These are phyloP conservation scores for Alopecurus myosuroides DNA, from an alignment of 176 grass and related monocot genomes.

Conservation along the genomic window DNA sequence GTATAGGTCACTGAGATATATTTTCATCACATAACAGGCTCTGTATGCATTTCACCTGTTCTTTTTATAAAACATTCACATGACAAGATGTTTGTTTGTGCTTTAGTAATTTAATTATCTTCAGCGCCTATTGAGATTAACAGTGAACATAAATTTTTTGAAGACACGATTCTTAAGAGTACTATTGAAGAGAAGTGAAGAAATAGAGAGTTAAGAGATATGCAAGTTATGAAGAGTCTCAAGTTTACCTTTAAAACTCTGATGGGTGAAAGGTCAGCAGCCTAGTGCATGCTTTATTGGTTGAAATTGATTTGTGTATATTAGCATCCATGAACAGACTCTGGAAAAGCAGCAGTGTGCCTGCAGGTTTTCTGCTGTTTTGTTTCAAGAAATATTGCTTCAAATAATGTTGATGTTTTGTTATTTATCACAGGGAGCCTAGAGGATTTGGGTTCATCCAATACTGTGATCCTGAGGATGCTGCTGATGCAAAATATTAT, in stretches of 20 bases:
- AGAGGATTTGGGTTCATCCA: slow-evolving; percentile 92
- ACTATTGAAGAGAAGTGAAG: slow-evolving; percentile 86
- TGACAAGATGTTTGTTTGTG: slow-evolving; percentile 23
- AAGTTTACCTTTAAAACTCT: slow-evolving; percentile 83
- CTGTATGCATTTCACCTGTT: not conserved
- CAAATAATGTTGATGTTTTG: not conserved
- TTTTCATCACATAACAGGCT: not conserved
- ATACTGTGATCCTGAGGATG: slow-evolving; percentile 75
- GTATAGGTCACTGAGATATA: not conserved
- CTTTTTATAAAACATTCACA: not conserved
- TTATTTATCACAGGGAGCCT: slow-evolving; percentile 47
- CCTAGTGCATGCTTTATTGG: slow-evolving; percentile 59
- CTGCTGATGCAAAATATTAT: slow-evolving; percentile 85
- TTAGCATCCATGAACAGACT: slow-evolving; percentile 10
- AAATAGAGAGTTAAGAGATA: slow-evolving; percentile 69
- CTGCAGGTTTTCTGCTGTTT: not conserved
- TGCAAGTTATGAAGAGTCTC: slow-evolving; percentile 90
- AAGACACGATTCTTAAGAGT: slow-evolving; percentile 85
- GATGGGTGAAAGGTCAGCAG: slow-evolving; percentile 89
- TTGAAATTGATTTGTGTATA: slow-evolving; percentile 43
- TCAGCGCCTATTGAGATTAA: slow-evolving; percentile 60
- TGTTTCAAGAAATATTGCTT: not conserved
- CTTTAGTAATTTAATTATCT: slow-evolving; percentile 40
- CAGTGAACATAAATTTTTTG: slow-evolving; percentile 83
- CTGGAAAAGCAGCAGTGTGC: slow-evolving; percentile 13